phyloP scores from a whole-genome alignment of 352 stramenopile genomes.

The Phytophthora meadii region DNA sequence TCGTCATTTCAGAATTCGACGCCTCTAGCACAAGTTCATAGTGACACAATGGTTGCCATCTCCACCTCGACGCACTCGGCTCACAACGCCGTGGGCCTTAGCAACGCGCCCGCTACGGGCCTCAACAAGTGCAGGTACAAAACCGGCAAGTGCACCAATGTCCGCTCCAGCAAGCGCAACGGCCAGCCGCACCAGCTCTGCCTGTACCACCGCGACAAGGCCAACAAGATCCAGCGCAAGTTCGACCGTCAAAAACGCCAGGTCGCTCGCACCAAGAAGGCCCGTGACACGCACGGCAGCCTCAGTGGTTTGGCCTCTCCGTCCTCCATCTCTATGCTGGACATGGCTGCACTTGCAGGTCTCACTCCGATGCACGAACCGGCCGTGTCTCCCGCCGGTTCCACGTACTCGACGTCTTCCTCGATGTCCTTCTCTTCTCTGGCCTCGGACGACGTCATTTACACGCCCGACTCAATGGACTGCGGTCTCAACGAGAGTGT shows the following conservation, averaged over 20 bases:
- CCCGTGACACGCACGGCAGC: slow-evolving; percentile 6
- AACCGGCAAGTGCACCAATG: slow-evolving; percentile 88
- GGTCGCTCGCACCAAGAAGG: slow-evolving; percentile 65
- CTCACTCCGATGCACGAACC: slow-evolving; percentile 24
- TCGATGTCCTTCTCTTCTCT: slow-evolving; percentile 40
- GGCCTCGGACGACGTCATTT: slow-evolving; percentile 54
- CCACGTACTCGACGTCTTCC: slow-evolving; percentile 38
- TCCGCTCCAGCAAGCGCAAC: slow-evolving; percentile 85
- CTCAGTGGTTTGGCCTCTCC: slow-evolving; percentile 23
- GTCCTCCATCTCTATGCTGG: slow-evolving; percentile 41
- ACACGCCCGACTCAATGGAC: slow-evolving; percentile 75
- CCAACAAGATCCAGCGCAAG: slow-evolving; percentile 91
- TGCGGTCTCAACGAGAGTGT: slow-evolving; percentile 54
- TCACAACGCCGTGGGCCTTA: slow-evolving; percentile 22
- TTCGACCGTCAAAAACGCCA: slow-evolving; percentile 90
- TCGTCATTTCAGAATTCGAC: slow-evolving; percentile 43
- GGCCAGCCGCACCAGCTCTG: slow-evolving; percentile 89
- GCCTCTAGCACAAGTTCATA: slow-evolving; percentile 29
- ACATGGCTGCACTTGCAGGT: slow-evolving; percentile 39
- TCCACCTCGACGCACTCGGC: slow-evolving; percentile 28
- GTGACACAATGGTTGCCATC: slow-evolving; percentile 33
- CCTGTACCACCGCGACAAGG: slow-evolving; percentile 89
- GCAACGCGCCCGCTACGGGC: slow-evolving; percentile 8
- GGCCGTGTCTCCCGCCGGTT: slow-evolving; percentile 27
- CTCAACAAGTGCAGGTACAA: slow-evolving; percentile 82